Conservation (phyloP, 1,284 basidiomycete genomes). For the Ganoderma meredithae region DNA sequence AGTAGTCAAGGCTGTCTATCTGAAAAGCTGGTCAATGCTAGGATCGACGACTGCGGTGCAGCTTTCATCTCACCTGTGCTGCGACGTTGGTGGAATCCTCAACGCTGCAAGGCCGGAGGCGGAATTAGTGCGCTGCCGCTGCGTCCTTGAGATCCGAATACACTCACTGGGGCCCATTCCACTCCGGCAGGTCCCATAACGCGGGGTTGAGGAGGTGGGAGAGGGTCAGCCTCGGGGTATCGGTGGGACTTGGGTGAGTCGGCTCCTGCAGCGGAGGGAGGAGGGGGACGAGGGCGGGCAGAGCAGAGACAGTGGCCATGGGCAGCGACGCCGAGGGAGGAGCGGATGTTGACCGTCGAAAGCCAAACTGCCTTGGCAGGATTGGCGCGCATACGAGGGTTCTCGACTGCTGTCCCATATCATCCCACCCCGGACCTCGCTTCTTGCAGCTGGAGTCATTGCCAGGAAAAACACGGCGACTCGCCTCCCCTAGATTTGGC, state of each 20-base stretch:
- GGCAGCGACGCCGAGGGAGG: slow-evolving; percentile 14
- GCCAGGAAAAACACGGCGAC: slow-evolving; percentile 2
- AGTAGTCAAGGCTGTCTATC: slow-evolving; percentile 38
- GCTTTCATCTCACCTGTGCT: slow-evolving; percentile 28
- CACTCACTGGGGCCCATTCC: slow-evolving; percentile 38
- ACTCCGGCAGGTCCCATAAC: slow-evolving; percentile 41
- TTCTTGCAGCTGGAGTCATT: slow-evolving; percentile 17
- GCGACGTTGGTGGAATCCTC: slow-evolving; percentile 25
- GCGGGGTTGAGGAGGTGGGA: slow-evolving; percentile 35
- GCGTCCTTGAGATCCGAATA: slow-evolving; percentile 3
- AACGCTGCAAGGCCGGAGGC: slow-evolving; percentile 16
- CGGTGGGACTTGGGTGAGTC: not conserved
- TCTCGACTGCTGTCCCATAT: slow-evolving; percentile 26
- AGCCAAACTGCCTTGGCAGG: slow-evolving; percentile 8
- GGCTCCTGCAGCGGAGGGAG: not conserved
- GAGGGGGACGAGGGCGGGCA: slow-evolving; percentile 7
- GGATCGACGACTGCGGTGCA: not conserved
- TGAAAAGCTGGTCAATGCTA: slow-evolving; percentile 15
- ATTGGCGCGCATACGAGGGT: slow-evolving; percentile 22
- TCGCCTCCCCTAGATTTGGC: slow-evolving; percentile 7
- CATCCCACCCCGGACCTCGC: slow-evolving; percentile 20
- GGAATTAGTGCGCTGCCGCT: slow-evolving; percentile 9
- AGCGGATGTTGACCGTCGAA: slow-evolving; percentile 1
- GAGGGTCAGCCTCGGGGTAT: slow-evolving; percentile 31
- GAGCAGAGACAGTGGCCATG: slow-evolving; percentile 23